Base-by-base conservation (phyloP, 176 grass and related monocot genomes). In the Oryza rufipogon region DNA sequence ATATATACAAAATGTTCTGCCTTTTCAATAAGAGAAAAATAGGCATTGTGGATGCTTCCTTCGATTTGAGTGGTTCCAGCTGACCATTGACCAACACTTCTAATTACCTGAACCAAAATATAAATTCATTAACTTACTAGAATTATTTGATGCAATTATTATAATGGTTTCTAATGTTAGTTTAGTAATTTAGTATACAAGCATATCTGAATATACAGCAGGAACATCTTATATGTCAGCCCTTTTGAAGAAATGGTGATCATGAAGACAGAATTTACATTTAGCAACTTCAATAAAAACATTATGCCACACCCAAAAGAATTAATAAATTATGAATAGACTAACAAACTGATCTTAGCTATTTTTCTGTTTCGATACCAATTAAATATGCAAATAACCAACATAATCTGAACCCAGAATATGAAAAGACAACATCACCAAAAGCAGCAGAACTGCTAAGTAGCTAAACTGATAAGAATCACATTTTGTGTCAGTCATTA, bases 1-100 rank as follows among this genome's bases (percentile, higher is more conserved):
- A 98, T 98, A 81, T 98, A 98, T 87, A 98, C 78, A 76, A 95
- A 98, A 76, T 98, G 91, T 76, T 98, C 96, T 68, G 96, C 85
- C 73, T 93, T 98, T 73, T 98, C 93, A 79, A 98, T 98, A 63
- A 98, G 84, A 56, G 87, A 90, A 70, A 84, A 89, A 63, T 95
- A 98, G n/a, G 96, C 93, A 90, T 90, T 98, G 78, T 98, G 93
- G 78, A 98, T 95, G 84, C 96, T 98, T 80, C 92, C 91, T 93
- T 98, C 96, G 38, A 91, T 94, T 88, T 95, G 93, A 90, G 91
- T 95, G 60, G 96, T 98, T 72, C 96, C 96, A 87, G 93, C 91
- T 38, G 96, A 98, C 96, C 96, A 98, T 77, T 95, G 96, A 76
- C 96, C 89, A 69, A 95, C 96, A 87, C 96, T 98, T 82, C 96